Evolutionary conservation across 2,329 filamentous ascomycete genomes (phyloP).

Genomic region (Trichoderma oligosporum): DNA sequence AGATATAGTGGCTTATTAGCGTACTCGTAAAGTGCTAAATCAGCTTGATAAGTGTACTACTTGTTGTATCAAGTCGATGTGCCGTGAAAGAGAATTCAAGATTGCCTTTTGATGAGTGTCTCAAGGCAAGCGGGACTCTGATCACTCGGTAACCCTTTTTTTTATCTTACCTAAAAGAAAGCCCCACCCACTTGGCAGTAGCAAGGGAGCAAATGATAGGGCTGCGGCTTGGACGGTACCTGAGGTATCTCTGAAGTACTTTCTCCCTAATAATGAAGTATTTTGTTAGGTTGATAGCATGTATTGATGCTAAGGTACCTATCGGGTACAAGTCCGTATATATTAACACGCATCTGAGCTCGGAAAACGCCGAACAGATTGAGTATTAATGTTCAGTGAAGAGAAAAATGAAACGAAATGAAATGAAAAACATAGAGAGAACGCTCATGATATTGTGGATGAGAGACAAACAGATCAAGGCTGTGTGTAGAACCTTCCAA

Average conservation of each 20-base stretch:
- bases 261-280: no score
- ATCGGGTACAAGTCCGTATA: no score
- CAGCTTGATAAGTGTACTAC: background rate
- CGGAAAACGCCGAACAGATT: no score
- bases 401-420: no score
- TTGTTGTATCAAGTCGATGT: background rate
- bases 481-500: no score
- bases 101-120: slow-evolving; percentile 12
- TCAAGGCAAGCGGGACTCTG: slow-evolving; percentile 18
- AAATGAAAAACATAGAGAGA: no score
- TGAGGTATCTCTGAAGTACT: background rate
- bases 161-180: background rate
- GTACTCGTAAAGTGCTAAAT: no score
- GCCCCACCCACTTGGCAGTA: slow-evolving; percentile 14
- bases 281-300: background rate
- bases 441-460: background rate
- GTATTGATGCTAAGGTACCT: background rate
- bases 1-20: background rate
- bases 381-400: no score
- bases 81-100: no score
- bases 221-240: background rate
- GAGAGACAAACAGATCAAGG: no score
- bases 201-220: slow-evolving; percentile 12
- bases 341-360: no score
- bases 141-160: slow-evolving; percentile 19